phyloP scores from a whole-genome alignment of 306 rosid genomes.

The Glycine tomentella region DNA sequence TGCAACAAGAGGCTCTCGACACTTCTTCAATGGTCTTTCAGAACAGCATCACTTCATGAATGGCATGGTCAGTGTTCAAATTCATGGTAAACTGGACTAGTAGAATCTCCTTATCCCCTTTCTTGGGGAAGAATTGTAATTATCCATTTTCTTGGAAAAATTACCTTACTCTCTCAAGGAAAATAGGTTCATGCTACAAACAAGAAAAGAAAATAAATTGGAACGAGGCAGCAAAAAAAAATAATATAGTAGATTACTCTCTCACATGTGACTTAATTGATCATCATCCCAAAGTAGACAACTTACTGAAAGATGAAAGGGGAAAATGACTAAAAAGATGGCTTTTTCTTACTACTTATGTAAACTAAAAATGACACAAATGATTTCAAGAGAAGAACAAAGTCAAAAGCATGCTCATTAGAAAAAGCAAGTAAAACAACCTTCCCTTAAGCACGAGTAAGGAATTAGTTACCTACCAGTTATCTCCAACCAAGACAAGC shows the following conservation, averaged over 20 bases:
- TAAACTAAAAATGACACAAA: neutral
- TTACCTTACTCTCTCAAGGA: neutral
- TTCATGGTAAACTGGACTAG: neutral
- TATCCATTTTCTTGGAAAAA: neutral
- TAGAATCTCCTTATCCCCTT: neutral
- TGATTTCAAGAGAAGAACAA: neutral
- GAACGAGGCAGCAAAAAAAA: neutral
- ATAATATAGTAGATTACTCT: neutral
- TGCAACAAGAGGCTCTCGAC: conserved; percentile 4
- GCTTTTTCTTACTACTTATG: conserved; percentile 8
- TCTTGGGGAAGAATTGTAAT: no score
- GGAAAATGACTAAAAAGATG: neutral
- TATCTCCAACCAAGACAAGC: conserved; percentile 39
- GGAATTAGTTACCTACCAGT: conserved; percentile 19
- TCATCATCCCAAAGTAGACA: neutral
- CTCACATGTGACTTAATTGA: neutral
- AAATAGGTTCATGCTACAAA: conserved; percentile 35
- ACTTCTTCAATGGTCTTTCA: conserved; percentile 37
- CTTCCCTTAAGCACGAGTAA: conserved; percentile 41
- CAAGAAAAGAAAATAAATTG: conserved; percentile 2
- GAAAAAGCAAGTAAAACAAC: conserved; percentile 34
- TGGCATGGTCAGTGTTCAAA: neutral
- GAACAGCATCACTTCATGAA: conserved; percentile 30
- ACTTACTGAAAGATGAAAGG: conserved; percentile 19
- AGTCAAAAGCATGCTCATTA: conserved; percentile 1